A percentile compares a stretch with the other conserved stretches of the same genome.
Evolutionary conservation across 805 yeast species (phyloP).

Genomic region (Barnettozyma salicaria): DNA sequence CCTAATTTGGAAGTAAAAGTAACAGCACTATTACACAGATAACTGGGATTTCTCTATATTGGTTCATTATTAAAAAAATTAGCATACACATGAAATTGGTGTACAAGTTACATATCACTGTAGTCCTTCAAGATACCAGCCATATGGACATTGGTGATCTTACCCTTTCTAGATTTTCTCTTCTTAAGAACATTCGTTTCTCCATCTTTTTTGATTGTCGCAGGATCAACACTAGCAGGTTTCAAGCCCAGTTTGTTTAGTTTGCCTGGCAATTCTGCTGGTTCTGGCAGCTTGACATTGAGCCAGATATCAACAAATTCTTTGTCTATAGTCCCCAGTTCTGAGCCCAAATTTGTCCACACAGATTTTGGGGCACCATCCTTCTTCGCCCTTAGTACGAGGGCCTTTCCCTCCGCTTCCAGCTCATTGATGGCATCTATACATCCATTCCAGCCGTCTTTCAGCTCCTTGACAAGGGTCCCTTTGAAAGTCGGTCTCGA

Average conservation of each 20-base stretch:
- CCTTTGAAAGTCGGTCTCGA: slow-evolving; percentile 87
- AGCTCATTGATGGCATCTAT: slow-evolving; percentile 68
- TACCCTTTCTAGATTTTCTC: slow-evolving; percentile 88
- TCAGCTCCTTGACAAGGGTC: slow-evolving; percentile 59
- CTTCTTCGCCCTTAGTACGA: slow-evolving; percentile 86
- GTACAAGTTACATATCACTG: slow-evolving; percentile 25
- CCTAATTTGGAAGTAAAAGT: slow-evolving; percentile 2
- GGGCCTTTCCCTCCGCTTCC: slow-evolving; percentile 68
- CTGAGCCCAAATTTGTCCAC: slow-evolving; percentile 84
- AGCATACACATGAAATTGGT: no score
- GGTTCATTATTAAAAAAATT: no score
- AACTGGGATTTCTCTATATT: no score
- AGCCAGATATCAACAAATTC: slow-evolving; percentile 84
- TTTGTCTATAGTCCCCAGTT: slow-evolving; percentile 62
- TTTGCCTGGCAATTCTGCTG: slow-evolving; percentile 72
- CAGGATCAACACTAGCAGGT: slow-evolving; percentile 98
- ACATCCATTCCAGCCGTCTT: slow-evolving; percentile 95
- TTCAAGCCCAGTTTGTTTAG: slow-evolving; percentile 82
- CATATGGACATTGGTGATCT: slow-evolving; percentile 94
- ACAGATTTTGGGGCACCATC: slow-evolving; percentile 89
- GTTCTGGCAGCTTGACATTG: slow-evolving; percentile 69
- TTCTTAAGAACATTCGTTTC: slow-evolving; percentile 51
- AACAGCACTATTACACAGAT: no score
- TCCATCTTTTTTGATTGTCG: slow-evolving; percentile 66
- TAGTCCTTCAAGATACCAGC: slow-evolving; percentile 92